phyloP scores from a whole-genome alignment of 116 monocot genomes.

The Cymodocea nodosa region DNA sequence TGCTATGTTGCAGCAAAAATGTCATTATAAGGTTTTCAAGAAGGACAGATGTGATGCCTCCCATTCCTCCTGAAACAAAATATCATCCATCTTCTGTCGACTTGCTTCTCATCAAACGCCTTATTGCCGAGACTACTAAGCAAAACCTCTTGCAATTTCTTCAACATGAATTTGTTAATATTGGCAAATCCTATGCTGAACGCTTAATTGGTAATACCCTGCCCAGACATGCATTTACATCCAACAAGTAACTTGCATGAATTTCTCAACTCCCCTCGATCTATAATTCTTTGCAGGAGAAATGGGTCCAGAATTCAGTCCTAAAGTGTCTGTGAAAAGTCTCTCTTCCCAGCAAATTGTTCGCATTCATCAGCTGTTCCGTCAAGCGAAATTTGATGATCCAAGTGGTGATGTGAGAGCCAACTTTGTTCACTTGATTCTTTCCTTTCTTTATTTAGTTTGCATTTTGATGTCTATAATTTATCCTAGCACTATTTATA shows the following conservation, averaged over 20 bases:
- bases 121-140: slow-evolving; percentile 86
- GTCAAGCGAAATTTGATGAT: slow-evolving; percentile 99
- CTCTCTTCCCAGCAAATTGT: slow-evolving; percentile 86
- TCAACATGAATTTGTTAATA: slow-evolving; percentile 99
- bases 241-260: background rate
- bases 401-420: slow-evolving; percentile 87
- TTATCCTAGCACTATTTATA: background rate
- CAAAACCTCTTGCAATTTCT: slow-evolving; percentile 88
- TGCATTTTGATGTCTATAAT: background rate
- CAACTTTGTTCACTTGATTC: background rate
- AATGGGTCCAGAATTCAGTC: slow-evolving; percentile 94
- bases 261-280: background rate
- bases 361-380: slow-evolving; percentile 95
- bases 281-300: slow-evolving; percentile 38
- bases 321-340: slow-evolving; percentile 73
- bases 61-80: slow-evolving; percentile 92
- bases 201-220: slow-evolving; percentile 74
- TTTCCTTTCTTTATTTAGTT: background rate
- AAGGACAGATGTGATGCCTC: slow-evolving; percentile 95
- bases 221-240: background rate
- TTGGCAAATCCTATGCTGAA: slow-evolving; percentile 78
- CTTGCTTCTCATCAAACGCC: slow-evolving; percentile 87
- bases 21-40: slow-evolving; percentile 69
- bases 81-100: slow-evolving; percentile 99
- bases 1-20: slow-evolving; percentile 48